These are phyloP conservation scores for Leishmania major DNA, from an alignment of 208 protist genomes.

Conservation along the genomic window DNA sequence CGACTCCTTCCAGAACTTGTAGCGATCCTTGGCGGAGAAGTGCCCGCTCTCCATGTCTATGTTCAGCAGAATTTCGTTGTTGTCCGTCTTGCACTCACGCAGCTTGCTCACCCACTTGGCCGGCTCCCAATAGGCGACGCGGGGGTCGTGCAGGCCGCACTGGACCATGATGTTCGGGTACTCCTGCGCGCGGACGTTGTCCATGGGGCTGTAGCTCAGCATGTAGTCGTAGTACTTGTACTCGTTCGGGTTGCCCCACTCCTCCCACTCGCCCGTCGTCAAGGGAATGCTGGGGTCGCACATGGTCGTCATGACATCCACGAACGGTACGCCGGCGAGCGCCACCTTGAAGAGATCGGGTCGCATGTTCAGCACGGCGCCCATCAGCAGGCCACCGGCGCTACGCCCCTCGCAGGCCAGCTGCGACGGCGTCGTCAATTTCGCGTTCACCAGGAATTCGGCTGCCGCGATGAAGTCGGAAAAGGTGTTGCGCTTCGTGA, in stretches of 20 bases:
- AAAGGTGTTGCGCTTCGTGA: slow-evolving; percentile 94
- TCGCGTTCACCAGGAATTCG: slow-evolving; percentile 80
- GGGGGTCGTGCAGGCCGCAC: slow-evolving; percentile 86
- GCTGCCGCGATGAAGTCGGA: slow-evolving; percentile 92
- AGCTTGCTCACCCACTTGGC: slow-evolving; percentile 91
- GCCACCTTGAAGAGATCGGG: slow-evolving; percentile 88
- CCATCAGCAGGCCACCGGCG: slow-evolving; percentile 93
- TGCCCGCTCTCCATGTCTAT: slow-evolving; percentile 92
- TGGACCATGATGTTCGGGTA: slow-evolving; percentile 89
- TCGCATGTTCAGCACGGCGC: slow-evolving; percentile 92
- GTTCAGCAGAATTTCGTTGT: slow-evolving; percentile 84
- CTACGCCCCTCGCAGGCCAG: slow-evolving; percentile 91
- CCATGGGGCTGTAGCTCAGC: slow-evolving; percentile 93
- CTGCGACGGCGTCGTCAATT: slow-evolving; percentile 64
- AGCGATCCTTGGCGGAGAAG: slow-evolving; percentile 90
- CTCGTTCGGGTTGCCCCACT: slow-evolving; percentile 96
- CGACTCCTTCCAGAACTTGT: slow-evolving; percentile 88
- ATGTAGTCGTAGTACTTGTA: slow-evolving; percentile 95
- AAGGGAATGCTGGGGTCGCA: slow-evolving; percentile 91
- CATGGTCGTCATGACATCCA: slow-evolving; percentile 96
- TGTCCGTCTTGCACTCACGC: slow-evolving; percentile 78
- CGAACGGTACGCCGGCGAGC: slow-evolving; percentile 92
- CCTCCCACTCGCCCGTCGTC: slow-evolving; percentile 92
- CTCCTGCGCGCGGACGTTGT: slow-evolving; percentile 88
- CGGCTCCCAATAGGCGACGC: slow-evolving; percentile 94